Conservation (phyloP, 108 stramenopile species). For the Chaetoceros muelleri region DNA sequence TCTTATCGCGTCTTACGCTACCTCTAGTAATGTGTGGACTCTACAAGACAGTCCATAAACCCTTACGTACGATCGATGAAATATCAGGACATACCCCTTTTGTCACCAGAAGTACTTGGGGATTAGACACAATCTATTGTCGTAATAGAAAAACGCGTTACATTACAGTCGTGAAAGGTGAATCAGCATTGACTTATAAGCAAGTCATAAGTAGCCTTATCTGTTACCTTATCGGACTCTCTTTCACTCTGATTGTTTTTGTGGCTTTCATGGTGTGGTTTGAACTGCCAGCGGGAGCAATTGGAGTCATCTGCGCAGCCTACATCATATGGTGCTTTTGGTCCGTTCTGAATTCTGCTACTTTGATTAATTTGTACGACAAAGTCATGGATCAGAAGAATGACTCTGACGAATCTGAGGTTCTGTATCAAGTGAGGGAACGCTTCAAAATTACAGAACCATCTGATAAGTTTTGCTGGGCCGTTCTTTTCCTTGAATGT, state of each 20-base stretch:
- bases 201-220: constrained; percentile 18
- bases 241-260: constrained; percentile 15
- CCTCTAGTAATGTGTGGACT: neutral
- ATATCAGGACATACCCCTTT: constrained; percentile 37
- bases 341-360: constrained; percentile 12
- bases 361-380: constrained; percentile 9
- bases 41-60: constrained; percentile 24
- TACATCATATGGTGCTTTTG: constrained; percentile 17
- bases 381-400: neutral
- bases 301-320: constrained; percentile 20
- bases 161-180: constrained; percentile 28
- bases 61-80: constrained; percentile 31
- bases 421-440: constrained; percentile 43
- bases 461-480: constrained; percentile 32
- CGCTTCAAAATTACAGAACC: constrained; percentile 25
- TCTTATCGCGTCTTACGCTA: neutral
- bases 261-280: constrained; percentile 33
- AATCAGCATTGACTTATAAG: constrained; percentile 16
- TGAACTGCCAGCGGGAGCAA: constrained; percentile 13
- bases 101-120: constrained; percentile 43
- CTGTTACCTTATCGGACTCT: constrained; percentile 27
- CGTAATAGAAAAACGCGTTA: constrained; percentile 17
- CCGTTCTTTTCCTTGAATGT: constrained; percentile 29
- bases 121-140: constrained; percentile 33
- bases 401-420: constrained; percentile 1